Percentiles rank a stretch among this genome's conserved stretches.
phyloP scores from a whole-genome alignment of 1,139 yeast species.

The Blastobotrys niveus region DNA sequence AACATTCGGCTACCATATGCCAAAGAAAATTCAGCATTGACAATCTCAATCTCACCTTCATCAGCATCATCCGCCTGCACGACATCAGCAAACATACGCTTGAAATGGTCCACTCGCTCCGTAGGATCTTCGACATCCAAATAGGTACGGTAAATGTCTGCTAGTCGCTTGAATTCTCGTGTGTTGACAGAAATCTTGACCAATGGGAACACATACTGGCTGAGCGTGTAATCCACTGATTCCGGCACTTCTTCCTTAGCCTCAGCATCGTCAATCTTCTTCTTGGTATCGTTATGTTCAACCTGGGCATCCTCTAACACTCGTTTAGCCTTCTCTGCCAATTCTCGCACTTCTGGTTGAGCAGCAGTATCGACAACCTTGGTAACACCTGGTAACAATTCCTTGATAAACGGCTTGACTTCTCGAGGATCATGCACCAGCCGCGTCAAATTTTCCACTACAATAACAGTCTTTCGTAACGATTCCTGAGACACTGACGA shows the following conservation, averaged over 20 bases:
- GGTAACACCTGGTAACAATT: slow-evolving; percentile 80
- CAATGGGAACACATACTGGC: slow-evolving; percentile 50
- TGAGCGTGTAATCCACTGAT: slow-evolving; percentile 35
- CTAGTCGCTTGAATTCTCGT: slow-evolving; percentile 79
- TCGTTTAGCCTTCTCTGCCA: slow-evolving; percentile 76
- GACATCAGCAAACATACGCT: slow-evolving; percentile 55
- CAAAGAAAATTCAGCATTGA: slow-evolving; percentile 87
- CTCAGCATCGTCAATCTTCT: slow-evolving; percentile 56
- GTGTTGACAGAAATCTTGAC: slow-evolving; percentile 75
- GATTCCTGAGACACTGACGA: slow-evolving; percentile 92
- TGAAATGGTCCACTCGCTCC: slow-evolving; percentile 47
- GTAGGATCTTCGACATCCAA: slow-evolving; percentile 40
- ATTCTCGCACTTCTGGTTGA: slow-evolving; percentile 91
- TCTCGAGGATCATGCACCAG: slow-evolving; percentile 91
- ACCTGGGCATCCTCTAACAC: slow-evolving; percentile 80
- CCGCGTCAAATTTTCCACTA: slow-evolving; percentile 91
- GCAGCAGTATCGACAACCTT: slow-evolving; percentile 88
- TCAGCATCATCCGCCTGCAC: slow-evolving; percentile 55
- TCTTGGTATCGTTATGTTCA: slow-evolving; percentile 67
- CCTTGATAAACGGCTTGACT: slow-evolving; percentile 81
- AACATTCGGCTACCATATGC: slow-evolving; percentile 98
- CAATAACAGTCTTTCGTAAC: slow-evolving; percentile 92
- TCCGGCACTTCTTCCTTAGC: slow-evolving; percentile 40
- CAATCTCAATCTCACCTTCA: slow-evolving; percentile 84
- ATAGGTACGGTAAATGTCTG: slow-evolving; percentile 42